Conservation (phyloP, 2,329 filamentous ascomycete species). For the Canariomyces notabilis region DNA sequence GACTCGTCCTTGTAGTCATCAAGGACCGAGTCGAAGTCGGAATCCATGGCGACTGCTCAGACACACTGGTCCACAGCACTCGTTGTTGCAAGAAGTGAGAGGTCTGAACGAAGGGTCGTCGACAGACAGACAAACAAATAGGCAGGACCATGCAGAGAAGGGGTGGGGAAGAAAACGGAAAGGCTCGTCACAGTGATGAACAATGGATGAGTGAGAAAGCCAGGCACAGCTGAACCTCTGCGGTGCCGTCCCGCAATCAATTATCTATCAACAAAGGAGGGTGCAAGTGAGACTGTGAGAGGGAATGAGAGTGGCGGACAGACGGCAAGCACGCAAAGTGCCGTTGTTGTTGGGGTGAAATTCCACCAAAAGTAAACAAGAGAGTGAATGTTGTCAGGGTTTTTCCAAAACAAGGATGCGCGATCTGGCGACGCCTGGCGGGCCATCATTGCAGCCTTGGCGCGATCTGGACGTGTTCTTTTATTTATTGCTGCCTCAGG, state of each 20-base stretch:
- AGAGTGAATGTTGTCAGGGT: background rate
- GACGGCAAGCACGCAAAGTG: background rate
- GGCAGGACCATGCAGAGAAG: constrained; percentile 6
- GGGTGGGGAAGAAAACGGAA: background rate
- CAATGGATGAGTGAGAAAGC: constrained; percentile 6
- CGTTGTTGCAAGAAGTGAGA: constrained; percentile 1
- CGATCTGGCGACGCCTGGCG: background rate
- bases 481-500: background rate
- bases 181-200: constrained; percentile 8
- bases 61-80: constrained; percentile 16
- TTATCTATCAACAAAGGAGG: background rate
- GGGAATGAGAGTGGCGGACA: background rate
- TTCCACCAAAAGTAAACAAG: constrained; percentile 7
- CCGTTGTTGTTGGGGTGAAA: constrained; percentile 5
- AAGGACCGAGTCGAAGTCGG: constrained; percentile 55
- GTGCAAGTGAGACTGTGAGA: background rate
- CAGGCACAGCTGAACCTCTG: constrained; percentile 2
- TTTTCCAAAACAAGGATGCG: constrained; percentile 2
- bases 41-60: constrained; percentile 43
- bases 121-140: constrained; percentile 10
- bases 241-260: background rate
- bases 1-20: constrained; percentile 47
- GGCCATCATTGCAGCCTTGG: background rate
- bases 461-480: background rate
- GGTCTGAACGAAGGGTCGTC: constrained; percentile 6